Conservation (phyloP, 139 green algal species). For the Coelastrella sp. region DNA sequence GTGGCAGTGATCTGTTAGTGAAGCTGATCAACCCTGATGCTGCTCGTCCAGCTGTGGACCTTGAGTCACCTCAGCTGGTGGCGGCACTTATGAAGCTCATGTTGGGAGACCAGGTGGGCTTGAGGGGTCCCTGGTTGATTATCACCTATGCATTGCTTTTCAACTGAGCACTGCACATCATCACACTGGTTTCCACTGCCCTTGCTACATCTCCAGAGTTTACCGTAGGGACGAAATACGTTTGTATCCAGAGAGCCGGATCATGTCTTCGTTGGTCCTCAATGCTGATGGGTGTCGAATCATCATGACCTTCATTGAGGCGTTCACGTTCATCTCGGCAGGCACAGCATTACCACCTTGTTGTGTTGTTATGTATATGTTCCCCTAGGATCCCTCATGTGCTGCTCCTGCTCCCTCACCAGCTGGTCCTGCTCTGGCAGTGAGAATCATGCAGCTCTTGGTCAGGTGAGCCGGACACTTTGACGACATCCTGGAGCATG, state of each 20-base stretch:
- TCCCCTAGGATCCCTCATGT: conserved; percentile 1
- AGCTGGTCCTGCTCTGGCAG: conserved; percentile 56
- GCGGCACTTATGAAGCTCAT: conserved; percentile 71
- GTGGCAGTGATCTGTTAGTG: conserved; percentile 84
- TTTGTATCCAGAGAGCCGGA: too few species aligned
- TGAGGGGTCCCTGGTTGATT: too few species aligned
- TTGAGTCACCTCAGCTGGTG: conserved; percentile 73
- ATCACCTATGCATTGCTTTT: too few species aligned
- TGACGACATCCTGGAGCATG: too few species aligned
- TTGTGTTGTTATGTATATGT: too few species aligned
- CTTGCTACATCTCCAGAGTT: not conserved
- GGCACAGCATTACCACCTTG: not conserved
- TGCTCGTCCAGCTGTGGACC: conserved; percentile 65
- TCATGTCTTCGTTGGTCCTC: too few species aligned
- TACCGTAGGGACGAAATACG: not conserved
- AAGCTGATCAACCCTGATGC: conserved; percentile 64
- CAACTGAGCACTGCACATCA: too few species aligned
- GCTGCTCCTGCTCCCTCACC: conserved; percentile 16
- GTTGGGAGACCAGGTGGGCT: conserved; percentile 60
- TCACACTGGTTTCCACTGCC: too few species aligned
- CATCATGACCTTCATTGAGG: too few species aligned
- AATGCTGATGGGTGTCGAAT: too few species aligned
- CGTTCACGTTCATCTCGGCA: too few species aligned
- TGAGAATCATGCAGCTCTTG: conserved; percentile 64
- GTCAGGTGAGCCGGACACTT: conserved; percentile 5